Evolutionary conservation across 495 filamentous ascomycete genomes (phyloP).

Genomic region (Tuber indicum): DNA sequence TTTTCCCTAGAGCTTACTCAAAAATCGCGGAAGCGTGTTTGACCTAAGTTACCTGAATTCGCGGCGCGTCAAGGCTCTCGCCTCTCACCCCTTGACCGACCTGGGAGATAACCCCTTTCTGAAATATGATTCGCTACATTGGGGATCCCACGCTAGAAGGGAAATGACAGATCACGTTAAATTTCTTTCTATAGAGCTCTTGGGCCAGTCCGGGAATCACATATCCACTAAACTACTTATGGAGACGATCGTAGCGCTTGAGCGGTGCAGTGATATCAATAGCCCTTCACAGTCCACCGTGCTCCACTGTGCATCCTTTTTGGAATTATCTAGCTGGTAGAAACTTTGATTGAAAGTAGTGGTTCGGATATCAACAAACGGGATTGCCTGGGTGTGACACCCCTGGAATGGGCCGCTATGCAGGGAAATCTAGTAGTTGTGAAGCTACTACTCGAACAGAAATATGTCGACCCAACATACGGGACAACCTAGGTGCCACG

Average conservation of each 20-base stretch:
- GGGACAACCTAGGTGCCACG: slow-evolving; percentile 13
- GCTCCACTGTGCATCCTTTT: neutral
- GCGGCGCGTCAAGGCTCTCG: neutral
- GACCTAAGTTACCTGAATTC: neutral
- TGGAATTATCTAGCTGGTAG: neutral
- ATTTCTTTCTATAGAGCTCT: neutral
- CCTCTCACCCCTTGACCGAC: neutral
- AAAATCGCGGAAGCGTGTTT: neutral
- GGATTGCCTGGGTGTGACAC: neutral
- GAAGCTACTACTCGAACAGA: slow-evolving; percentile 13
- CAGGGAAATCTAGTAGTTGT: slow-evolving; percentile 35
- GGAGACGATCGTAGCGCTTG: neutral
- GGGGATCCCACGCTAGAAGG: neutral
- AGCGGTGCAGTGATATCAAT: neutral
- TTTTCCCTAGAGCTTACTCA: neutral
- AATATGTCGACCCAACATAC: neutral
- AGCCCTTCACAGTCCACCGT: neutral
- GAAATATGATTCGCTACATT: neutral
- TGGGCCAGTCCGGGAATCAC: neutral
- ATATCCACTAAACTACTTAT: neutral
- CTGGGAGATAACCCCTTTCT: neutral
- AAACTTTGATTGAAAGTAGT: neutral
- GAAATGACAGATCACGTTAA: neutral
- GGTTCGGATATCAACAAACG: neutral
- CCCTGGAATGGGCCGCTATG: slow-evolving; percentile 40